phyloP scores from a whole-genome alignment of 768 basidiomycete genomes.

The Kwoniella pini region DNA sequence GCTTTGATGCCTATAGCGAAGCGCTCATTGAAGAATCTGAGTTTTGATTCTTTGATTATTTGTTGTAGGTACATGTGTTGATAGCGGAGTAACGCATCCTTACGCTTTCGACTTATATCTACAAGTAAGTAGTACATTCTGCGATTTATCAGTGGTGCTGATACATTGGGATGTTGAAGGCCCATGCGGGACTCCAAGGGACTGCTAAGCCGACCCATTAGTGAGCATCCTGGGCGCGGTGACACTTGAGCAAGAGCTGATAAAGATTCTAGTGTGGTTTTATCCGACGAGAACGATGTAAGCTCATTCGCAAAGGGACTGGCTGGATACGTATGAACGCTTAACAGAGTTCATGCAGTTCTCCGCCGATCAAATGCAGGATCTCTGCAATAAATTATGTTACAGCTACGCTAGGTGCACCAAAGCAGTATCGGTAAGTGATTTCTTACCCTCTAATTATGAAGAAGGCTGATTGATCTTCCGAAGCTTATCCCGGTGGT shows the following conservation, averaged over 20 bases:
- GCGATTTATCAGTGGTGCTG: too few species aligned
- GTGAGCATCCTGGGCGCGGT: too few species aligned
- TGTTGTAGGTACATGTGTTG: constrained; percentile 40
- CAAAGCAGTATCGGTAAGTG: constrained; percentile 30
- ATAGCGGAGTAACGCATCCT: constrained; percentile 44
- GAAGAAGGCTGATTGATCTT: neutral
- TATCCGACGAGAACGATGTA: too few species aligned
- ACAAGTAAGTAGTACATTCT: too few species aligned
- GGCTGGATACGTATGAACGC: too few species aligned
- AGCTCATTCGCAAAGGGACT: too few species aligned
- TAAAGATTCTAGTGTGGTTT: too few species aligned
- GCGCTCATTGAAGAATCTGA: too few species aligned
- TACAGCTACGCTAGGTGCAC: constrained; percentile 39
- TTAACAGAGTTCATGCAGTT: constrained; percentile 8
- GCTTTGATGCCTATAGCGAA: too few species aligned
- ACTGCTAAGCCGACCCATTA: constrained; percentile 52
- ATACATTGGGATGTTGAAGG: constrained; percentile 8
- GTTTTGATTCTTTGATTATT: too few species aligned
- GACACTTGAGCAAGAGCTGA: too few species aligned
- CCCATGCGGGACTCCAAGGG: constrained; percentile 50
- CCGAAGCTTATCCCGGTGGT: constrained; percentile 16
- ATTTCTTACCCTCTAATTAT: constrained; percentile 22
- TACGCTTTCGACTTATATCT: constrained; percentile 54
- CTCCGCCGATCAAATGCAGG: constrained; percentile 36
- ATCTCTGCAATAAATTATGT: constrained; percentile 31